Base-by-base conservation (phyloP, 129 eudicot species). In the Chrysanthemum lavandulifolium region DNA sequence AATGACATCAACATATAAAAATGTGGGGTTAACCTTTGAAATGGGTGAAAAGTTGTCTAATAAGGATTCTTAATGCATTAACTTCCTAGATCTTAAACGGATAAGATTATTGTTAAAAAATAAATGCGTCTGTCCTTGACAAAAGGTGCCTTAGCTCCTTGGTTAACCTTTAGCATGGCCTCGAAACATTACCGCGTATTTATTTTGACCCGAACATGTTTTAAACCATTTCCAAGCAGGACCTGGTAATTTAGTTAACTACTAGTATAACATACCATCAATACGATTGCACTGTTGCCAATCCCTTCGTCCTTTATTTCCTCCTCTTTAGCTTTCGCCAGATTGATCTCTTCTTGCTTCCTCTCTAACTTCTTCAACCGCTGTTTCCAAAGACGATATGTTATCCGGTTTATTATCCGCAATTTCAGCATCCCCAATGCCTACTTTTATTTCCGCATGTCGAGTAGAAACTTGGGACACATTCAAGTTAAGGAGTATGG, bases 301-400 rank as follows among this genome's bases (percentile, higher is more conserved):
- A 95, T 84, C 12, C 99, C 97, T 74, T 90, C 99, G 65, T 86
- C 99, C 84, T 86, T 90, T 51, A 90, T 71, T 29, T 81, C 89
- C 52, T 83, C 90, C 1, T 87, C 87, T 1, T 84, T 83, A 31
- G 91, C 90, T 82, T 88, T 90, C 21, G 99, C 99, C 2, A 33
- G 27, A 45, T 84, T 77, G 2, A 85, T 82, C 68, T 83, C 96
- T 69, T 84, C n/a, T 88, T 36, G 88, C 91, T 72, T 95, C 94
- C 78, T 86, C 94, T 73, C 96, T 79, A 29, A 88, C 89, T 51
- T 91, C 91, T 50, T 82, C 84, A 19, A 95, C 83, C 13, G 91
- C 84, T 3, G 76, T 76, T 63, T 86, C 87, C 82, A 90, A 71
- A 1, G 91, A 82, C 0, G 84, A 62, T 10, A 81, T 27, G 76